Evolutionary conservation across 164 flowering plant genomes (phyloP).

Genomic region (Malania oleifera): DNA sequence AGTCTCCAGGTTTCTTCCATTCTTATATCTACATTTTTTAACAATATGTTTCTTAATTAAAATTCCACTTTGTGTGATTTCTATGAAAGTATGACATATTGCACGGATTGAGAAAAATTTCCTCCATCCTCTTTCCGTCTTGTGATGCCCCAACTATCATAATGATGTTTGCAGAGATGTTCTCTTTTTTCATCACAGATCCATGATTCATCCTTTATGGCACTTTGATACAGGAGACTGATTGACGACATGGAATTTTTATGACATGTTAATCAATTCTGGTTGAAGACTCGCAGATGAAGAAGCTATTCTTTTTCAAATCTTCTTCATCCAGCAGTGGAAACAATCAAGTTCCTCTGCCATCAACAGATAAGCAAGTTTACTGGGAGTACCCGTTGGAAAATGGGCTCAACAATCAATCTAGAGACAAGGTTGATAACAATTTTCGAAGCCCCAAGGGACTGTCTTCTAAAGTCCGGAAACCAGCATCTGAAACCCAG

Average conservation of each 20-base stretch:
- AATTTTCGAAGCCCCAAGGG: slow-evolving; percentile 21
- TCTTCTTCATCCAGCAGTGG: slow-evolving; percentile 46
- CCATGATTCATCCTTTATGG: too few species aligned
- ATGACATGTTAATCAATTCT: not conserved
- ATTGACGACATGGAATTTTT: not conserved
- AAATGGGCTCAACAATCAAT: slow-evolving; percentile 17
- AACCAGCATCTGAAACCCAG: slow-evolving; percentile 30
- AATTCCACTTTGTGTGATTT: too few species aligned
- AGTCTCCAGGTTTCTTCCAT: too few species aligned
- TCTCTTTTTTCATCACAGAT: too few species aligned
- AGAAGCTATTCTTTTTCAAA: slow-evolving; percentile 76
- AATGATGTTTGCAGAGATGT: too few species aligned
- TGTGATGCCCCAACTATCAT: too few species aligned
- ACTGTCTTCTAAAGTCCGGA: slow-evolving; percentile 25
- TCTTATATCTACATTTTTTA: too few species aligned
- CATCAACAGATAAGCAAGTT: slow-evolving; percentile 37
- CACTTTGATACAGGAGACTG: not conserved
- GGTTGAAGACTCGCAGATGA: slow-evolving; percentile 41
- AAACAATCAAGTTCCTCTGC: slow-evolving; percentile 32
- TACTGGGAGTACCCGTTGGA: slow-evolving; percentile 38
- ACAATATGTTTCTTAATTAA: too few species aligned
- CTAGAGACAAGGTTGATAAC: slow-evolving; percentile 9
- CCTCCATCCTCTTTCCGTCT: too few species aligned
- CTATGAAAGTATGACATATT: too few species aligned
- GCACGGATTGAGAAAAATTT: too few species aligned